Percentiles rank a stretch among this genome's conserved stretches.
Conservation (phyloP, 177 flowering plant species). For the Telopea speciosissima region DNA sequence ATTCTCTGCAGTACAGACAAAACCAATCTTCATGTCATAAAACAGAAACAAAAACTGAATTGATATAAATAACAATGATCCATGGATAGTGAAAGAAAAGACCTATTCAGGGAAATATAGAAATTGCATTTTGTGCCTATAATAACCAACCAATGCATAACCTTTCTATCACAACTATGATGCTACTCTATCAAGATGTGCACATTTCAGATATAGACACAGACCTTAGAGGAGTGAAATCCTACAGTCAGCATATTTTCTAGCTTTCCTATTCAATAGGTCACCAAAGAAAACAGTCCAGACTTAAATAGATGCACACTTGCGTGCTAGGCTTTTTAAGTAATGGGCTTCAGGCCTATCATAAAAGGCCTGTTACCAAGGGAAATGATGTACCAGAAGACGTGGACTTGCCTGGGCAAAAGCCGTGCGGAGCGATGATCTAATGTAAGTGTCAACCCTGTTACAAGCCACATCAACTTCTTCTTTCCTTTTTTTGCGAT, state of each 20-base stretch:
- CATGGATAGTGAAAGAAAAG: background rate
- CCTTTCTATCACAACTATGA: too few relatives aligned
- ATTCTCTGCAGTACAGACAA: slow-evolving; percentile 43
- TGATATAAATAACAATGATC: background rate
- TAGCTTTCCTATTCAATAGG: background rate
- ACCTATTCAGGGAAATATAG: background rate
- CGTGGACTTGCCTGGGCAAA: slow-evolving; percentile 74
- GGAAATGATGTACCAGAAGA: background rate
- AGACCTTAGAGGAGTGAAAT: background rate
- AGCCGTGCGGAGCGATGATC: slow-evolving; percentile 70
- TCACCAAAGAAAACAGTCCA: background rate
- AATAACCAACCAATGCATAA: too few relatives aligned
- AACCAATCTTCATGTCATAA: slow-evolving; percentile 5
- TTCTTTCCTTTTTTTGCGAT: slow-evolving; percentile 46
- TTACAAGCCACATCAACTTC: slow-evolving; percentile 41
- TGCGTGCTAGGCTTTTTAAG: background rate
- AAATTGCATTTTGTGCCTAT: too few relatives aligned
- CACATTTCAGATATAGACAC: too few relatives aligned
- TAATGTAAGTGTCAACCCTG: slow-evolving; percentile 65
- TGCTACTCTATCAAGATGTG: too few relatives aligned
- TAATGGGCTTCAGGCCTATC: background rate
- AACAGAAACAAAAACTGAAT: background rate
- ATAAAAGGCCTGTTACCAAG: background rate
- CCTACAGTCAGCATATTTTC: background rate
- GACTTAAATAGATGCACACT: too few relatives aligned